Base-by-base conservation (phyloP, 78 protist genomes). In the Speleostelium caveatum region DNA sequence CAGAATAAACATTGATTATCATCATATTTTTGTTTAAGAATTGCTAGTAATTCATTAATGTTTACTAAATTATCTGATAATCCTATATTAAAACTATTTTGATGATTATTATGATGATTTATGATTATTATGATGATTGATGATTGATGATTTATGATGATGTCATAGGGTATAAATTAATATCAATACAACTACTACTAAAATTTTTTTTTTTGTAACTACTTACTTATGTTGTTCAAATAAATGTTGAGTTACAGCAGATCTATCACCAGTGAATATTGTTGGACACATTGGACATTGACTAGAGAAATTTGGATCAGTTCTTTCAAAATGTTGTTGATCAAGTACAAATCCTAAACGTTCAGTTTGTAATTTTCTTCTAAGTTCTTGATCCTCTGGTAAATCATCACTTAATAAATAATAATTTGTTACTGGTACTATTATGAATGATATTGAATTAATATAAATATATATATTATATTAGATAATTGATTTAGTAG, bases 1-100 rank as follows among this genome's bases (percentile, higher is more conserved):
- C 94, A 91, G 32, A 41, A 91, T n/a, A 91, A 53, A 65, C 94
- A 91, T 59, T 74, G 83, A 2, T 51, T 60, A n/a, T 17, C 24
- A 24, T 75, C 73, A 56, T 26, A 66, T 55, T 74, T 75, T 24
- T 45, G 53, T 35, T 55, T 56, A 3, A 87, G 22, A 35, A 73
- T 51, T 21, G 74, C 73, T 2, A 87, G 38, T n/a, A 87, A 42
- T 53, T 77, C 88, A n/a, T 87, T 76, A 24, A 87, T 60, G 22
- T 87, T 87, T 24, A 87, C 86, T 30, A 87, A 33, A 51, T 87
- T 87, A 66, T 87, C 94, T 33, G 94, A 80, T 24, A 76, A 38
- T 16, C 94, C 94, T 41, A 87, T 66, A 32, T 87, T 87, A 24
- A 87, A 87, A 36, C 68, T 66, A 56, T 21, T n/a, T 45, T 16